A percentile compares a stretch with the other conserved stretches of the same genome.
Conservation (phyloP, 1,139 yeast genomes). For the Protomyces arabidopsidicola region DNA sequence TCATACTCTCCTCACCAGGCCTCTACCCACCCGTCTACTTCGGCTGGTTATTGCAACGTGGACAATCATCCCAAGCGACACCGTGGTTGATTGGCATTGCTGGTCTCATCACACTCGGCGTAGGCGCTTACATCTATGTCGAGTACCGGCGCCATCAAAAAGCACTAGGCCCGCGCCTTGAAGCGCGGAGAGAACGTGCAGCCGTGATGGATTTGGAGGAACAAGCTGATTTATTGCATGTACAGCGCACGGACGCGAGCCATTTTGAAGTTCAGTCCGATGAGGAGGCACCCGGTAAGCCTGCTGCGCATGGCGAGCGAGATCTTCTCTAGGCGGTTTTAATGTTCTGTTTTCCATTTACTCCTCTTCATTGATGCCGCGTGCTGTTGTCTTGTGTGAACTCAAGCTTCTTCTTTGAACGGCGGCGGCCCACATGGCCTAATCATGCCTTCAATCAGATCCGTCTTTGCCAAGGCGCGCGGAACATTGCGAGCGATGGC, state of each 20-base stretch:
- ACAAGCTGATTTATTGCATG: neutral
- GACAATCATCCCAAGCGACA: slow-evolving; percentile 14
- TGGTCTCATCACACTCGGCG: slow-evolving; percentile 7
- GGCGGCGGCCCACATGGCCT: slow-evolving; percentile 44
- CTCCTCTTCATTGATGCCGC: neutral
- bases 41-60: slow-evolving; percentile 22
- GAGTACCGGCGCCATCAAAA: slow-evolving; percentile 15
- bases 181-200: neutral
- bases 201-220: neutral
- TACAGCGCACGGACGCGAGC: neutral
- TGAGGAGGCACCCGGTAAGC: neutral
- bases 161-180: neutral
- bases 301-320: neutral
- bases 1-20: slow-evolving; percentile 1
- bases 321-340: neutral
- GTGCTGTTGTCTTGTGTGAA: neutral
- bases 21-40: slow-evolving; percentile 22
- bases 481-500: slow-evolving; percentile 61
- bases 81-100: slow-evolving; percentile 21
- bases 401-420: slow-evolving; percentile 15
- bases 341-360: neutral
- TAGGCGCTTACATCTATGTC: slow-evolving; percentile 12
- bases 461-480: slow-evolving; percentile 47
- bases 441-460: slow-evolving; percentile 60
- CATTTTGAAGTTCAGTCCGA: neutral